Evolutionary conservation across 2,329 filamentous ascomycete genomes (phyloP).

Genomic region (Chaetothyriales sp.): DNA sequence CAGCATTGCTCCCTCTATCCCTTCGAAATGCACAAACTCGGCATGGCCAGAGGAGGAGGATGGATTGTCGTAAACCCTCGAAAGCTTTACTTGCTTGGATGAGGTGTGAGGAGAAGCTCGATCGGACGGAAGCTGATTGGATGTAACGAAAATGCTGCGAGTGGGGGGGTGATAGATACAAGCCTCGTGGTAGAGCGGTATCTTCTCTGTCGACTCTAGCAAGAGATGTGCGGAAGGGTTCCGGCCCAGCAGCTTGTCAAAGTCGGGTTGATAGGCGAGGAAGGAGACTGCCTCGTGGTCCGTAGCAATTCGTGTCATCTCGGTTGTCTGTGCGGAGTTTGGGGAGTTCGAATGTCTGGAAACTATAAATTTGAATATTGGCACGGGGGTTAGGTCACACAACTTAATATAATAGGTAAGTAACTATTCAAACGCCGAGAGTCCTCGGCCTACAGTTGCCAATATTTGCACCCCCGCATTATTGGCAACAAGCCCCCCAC

Average conservation of each 20-base stretch:
- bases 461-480: too few relatives aligned
- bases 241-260: constrained; percentile 1
- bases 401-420: too few relatives aligned
- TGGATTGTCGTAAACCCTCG: constrained; percentile 4
- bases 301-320: not conserved
- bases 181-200: constrained; percentile 8
- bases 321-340: too few relatives aligned
- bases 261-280: not conserved
- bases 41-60: not conserved
- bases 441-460: too few relatives aligned
- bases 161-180: constrained; percentile 8
- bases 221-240: not conserved
- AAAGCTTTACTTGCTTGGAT: constrained; percentile 8
- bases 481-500: too few relatives aligned
- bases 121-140: constrained; percentile 6
- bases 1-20: constrained; percentile 24
- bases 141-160: constrained; percentile 8
- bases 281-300: not conserved
- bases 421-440: too few relatives aligned
- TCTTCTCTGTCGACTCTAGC: not conserved
- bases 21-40: constrained; percentile 1
- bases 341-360: too few relatives aligned
- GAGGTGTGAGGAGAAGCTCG: not conserved
- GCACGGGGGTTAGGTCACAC: too few relatives aligned
- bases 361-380: too few relatives aligned